These are phyloP conservation scores for Allium fistulosum DNA, from an alignment of 106 monocot species.

Conservation along the genomic window DNA sequence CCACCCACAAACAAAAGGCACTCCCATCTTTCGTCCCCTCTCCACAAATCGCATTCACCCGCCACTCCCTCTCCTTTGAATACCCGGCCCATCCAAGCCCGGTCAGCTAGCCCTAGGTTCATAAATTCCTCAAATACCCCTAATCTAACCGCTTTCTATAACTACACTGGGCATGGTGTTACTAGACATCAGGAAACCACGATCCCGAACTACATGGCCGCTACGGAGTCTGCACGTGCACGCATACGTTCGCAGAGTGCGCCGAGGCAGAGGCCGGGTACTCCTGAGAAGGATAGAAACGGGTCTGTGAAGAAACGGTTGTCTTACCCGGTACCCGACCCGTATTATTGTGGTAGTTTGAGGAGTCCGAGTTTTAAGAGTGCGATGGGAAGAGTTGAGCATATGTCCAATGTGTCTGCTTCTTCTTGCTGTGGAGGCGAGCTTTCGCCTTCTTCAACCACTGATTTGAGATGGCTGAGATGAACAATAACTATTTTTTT, in stretches of 20 bases:
- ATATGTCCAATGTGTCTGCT: conserved; percentile 61
- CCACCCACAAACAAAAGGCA: not conserved
- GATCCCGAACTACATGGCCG: conserved; percentile 92
- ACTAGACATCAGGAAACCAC: conserved; percentile 9
- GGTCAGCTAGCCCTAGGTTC: conserved; percentile 84
- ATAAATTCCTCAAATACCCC: conserved; percentile 14
- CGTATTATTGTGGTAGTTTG: conserved; percentile 33
- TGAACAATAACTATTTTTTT: conserved; percentile 11
- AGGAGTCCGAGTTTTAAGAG: conserved; percentile 82
- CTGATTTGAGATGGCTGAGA: conserved; percentile 71
- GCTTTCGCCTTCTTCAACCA: conserved; percentile 84
- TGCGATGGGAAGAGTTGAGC: conserved; percentile 62
- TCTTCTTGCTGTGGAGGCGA: conserved; percentile 51
- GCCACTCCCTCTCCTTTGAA: conserved; percentile 75
- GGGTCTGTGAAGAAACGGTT: conserved; percentile 68
- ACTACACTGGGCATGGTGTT: conserved; percentile 9
- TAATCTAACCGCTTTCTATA: conserved; percentile 9
- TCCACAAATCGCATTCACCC: conserved; percentile 36
- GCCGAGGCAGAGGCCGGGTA: conserved; percentile 72
- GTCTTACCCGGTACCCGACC: conserved; percentile 54
- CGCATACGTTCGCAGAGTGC: conserved; percentile 80
- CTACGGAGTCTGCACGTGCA: conserved; percentile 95
- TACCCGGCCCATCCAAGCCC: conserved; percentile 48
- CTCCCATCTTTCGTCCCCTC: conserved; percentile 13
- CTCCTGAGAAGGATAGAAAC: conserved; percentile 58